phyloP scores from a whole-genome alignment of 805 yeast species.

The Wickerhamomyces bovis region DNA sequence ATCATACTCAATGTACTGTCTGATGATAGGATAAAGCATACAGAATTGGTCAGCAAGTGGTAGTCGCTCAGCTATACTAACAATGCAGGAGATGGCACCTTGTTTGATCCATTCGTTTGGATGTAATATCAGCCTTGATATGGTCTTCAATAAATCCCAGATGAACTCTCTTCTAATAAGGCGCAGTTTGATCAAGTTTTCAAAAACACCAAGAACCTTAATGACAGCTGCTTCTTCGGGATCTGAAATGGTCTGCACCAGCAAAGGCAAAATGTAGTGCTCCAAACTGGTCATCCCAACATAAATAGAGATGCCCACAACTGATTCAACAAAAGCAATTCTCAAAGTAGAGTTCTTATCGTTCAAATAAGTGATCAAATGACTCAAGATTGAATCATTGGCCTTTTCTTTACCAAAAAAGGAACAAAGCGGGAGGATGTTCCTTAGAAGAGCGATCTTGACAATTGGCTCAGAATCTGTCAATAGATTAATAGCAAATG shows the following conservation, averaged over 20 bases:
- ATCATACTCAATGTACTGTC: conserved; percentile 74
- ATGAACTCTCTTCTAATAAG: conserved; percentile 43
- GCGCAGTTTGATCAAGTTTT: conserved; percentile 51
- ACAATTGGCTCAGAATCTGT: conserved; percentile 67
- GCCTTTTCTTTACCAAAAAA: conserved; percentile 85
- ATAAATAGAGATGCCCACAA: conserved; percentile 69
- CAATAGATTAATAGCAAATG: conserved; percentile 54
- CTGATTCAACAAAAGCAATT: conserved; percentile 62
- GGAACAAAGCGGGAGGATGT: conserved; percentile 71
- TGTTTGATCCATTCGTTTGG: conserved; percentile 87
- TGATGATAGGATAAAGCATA: conserved; percentile 71
- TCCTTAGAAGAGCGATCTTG: conserved; percentile 58
- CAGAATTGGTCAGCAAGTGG: conserved; percentile 79
- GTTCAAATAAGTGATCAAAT: conserved; percentile 84
- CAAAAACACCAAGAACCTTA: conserved; percentile 55
- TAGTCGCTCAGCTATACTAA: conserved; percentile 55
- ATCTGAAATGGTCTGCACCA: conserved; percentile 79
- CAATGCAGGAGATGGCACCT: conserved; percentile 52
- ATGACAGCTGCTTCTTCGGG: conserved; percentile 78
- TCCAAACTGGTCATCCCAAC: conserved; percentile 80
- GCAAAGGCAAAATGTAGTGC: conserved; percentile 79
- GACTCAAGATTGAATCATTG: conserved; percentile 83
- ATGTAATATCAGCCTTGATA: conserved; percentile 61
- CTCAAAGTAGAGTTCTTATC: conserved; percentile 66
- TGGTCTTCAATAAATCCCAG: conserved; percentile 48